These are phyloP conservation scores for Lepiota brunneoincarnata DNA, from an alignment of 768 basidiomycete genomes.

Conservation along the genomic window DNA sequence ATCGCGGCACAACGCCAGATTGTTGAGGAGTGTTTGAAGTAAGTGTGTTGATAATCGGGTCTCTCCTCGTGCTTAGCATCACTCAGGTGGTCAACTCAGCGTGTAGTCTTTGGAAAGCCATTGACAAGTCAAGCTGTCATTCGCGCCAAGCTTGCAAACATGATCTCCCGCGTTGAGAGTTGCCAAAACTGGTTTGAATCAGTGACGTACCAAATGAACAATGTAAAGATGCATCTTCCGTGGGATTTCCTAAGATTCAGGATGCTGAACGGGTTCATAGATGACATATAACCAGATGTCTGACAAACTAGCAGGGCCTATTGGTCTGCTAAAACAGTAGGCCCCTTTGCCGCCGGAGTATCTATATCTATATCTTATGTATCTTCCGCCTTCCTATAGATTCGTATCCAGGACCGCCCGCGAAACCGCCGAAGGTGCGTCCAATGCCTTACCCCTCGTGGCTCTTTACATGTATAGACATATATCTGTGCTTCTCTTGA, in stretches of 20 bases:
- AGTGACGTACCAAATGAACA: slow-evolving; percentile 90
- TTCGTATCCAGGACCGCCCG: slow-evolving; percentile 65
- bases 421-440: slow-evolving; percentile 65
- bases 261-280: slow-evolving; percentile 31
- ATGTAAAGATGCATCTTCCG: slow-evolving; percentile 41
- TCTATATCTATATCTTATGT: neutral
- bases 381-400: slow-evolving; percentile 30
- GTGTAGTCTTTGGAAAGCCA: slow-evolving; percentile 89
- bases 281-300: slow-evolving; percentile 88
- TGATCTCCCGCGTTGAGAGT: slow-evolving; percentile 88
- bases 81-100: slow-evolving; percentile 81
- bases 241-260: slow-evolving; percentile 5
- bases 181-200: slow-evolving; percentile 89
- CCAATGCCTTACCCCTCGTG: slow-evolving; percentile 12
- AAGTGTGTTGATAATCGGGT: slow-evolving; percentile 15
- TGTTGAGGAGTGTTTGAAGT: slow-evolving; percentile 92
- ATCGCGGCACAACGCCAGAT: slow-evolving; percentile 74
- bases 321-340: slow-evolving; percentile 86
- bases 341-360: slow-evolving; percentile 20
- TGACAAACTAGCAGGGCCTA: slow-evolving; percentile 81
- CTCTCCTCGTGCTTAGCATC: neutral
- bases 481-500: neutral
- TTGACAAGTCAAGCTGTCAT: slow-evolving; percentile 82
- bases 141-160: slow-evolving; percentile 78
- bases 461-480: slow-evolving; percentile 40